These are phyloP conservation scores for Verticillium albo-atrum DNA, from an alignment of 2,329 filamentous ascomycete species.

Conservation along the genomic window DNA sequence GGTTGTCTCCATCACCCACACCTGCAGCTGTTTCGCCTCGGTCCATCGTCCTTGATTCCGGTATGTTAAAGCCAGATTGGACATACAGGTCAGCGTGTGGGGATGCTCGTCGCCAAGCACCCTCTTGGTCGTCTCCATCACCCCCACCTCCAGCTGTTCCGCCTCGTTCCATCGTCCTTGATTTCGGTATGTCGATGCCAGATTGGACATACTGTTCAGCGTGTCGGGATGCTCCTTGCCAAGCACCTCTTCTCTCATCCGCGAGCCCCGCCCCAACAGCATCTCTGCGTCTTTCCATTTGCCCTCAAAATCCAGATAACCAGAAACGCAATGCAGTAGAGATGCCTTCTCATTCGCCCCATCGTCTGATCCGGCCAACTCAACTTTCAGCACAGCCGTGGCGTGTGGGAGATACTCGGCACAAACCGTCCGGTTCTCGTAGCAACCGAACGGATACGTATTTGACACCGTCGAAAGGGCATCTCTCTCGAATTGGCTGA, in stretches of 20 bases:
- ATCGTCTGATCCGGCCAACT: slow-evolving; percentile 7
- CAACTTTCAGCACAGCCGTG: slow-evolving; percentile 11
- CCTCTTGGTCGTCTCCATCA: slow-evolving; percentile 2
- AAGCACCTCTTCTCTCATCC: neutral
- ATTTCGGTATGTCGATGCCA: neutral
- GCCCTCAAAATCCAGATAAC: neutral
- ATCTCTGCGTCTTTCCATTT: neutral
- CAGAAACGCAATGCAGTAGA: neutral
- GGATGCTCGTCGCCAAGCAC: neutral
- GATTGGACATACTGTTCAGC: neutral
- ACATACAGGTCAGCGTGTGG: neutral
- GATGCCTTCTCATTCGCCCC: neutral
- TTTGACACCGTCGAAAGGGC: slow-evolving; percentile 16
- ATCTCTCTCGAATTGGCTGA: slow-evolving; percentile 8
- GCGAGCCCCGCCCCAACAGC: neutral
- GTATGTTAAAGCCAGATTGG: neutral
- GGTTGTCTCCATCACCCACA: too few relatives aligned
- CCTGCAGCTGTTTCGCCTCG: too few relatives aligned
- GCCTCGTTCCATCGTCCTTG: neutral
- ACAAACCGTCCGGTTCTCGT: slow-evolving; percentile 13
- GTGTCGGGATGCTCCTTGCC: neutral
- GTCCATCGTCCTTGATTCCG: too few relatives aligned
- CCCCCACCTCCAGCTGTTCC: neutral
- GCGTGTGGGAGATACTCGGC: slow-evolving; percentile 19
- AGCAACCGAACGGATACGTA: slow-evolving; percentile 13